Base-by-base conservation (phyloP, 1,284 basidiomycete genomes). In the Sporisorium exsertum region DNA sequence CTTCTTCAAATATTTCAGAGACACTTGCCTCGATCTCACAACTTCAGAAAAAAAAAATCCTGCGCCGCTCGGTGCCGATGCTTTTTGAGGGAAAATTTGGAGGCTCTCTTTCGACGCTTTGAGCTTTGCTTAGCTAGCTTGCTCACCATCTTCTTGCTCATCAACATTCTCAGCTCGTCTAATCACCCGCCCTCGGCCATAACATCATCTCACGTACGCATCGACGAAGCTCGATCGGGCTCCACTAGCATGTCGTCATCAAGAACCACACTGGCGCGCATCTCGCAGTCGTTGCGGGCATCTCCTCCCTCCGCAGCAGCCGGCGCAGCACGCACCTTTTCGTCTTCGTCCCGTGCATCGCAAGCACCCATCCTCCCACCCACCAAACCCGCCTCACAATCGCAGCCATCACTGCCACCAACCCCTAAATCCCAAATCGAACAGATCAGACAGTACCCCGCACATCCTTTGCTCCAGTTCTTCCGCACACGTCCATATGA, bases 381-480 rank as follows among this genome's bases (percentile, higher is more conserved):
- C 6, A 77, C 74, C 53, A 69, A 66, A 40, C 74, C 74, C 2
- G 71, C 74, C 1, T 77, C 74, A 16, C 74, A 77, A 43, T 65
- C 74, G 20, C 72, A 75, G 22, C 59, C 67, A 1, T 46, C 46
- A 0, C 40, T 66, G 1, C 51, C 62, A 12, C 53, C 66, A 15
- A 56, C 52, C 13, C 74, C 70, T 2, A 60, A 53, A 26, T 43
- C 65, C 2, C 74, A 77, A 49, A 60, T 77, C 18, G 57, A 64
- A 27, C 74, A 77, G 63, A 68, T 77, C 60, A 59, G 43, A 40
- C 69, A 63, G 53, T 84, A 82, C 51, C 83, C 83, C 6, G 70
- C 72, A 22, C 83, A 84, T 55, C 82, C 83, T 4, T 56, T 84
- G 27, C 76, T 83, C 37, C 77, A 70, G 20, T 84, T 84, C 64